These are phyloP conservation scores for Heterobasidion parviporum DNA, from an alignment of 1,284 basidiomycete genomes.

Conservation along the genomic window DNA sequence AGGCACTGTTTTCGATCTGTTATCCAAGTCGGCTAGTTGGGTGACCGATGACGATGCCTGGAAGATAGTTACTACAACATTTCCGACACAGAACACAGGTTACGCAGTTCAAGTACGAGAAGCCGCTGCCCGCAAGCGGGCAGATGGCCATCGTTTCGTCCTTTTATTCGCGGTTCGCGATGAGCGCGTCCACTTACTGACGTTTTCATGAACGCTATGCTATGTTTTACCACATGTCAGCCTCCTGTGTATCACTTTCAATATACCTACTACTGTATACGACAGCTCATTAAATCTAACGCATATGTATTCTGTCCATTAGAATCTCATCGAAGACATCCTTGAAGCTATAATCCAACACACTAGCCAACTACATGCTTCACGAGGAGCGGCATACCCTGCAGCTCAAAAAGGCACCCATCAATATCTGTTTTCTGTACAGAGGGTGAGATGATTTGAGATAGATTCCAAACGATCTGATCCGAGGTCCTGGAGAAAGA, in stretches of 20 bases:
- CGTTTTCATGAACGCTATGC: slow-evolving; percentile 19
- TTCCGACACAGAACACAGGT: slow-evolving; percentile 46
- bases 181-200: slow-evolving; percentile 59
- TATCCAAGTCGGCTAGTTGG: slow-evolving; percentile 54
- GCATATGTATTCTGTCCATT: too few relatives aligned
- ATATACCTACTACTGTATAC: too few relatives aligned
- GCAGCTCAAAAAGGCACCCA: not conserved
- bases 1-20: slow-evolving; percentile 47
- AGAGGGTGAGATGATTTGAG: slow-evolving; percentile 1
- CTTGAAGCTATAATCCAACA: too few relatives aligned
- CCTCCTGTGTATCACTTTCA: too few relatives aligned
- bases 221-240: not conserved
- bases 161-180: slow-evolving; percentile 64
- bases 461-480: slow-evolving; percentile 1
- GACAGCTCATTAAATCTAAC: too few relatives aligned
- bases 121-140: slow-evolving; percentile 47
- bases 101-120: slow-evolving; percentile 65
- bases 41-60: slow-evolving; percentile 67
- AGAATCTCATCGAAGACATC: too few relatives aligned
- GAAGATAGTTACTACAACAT: slow-evolving; percentile 45
- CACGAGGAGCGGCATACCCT: not conserved
- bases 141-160: slow-evolving; percentile 54
- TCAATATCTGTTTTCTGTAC: not conserved
- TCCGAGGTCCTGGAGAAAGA: not conserved
- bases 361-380: not conserved